These are phyloP conservation scores for Coemansia sp. DNA, from an alignment of 192 early-diverging fungal genomes.

Conservation along the genomic window DNA sequence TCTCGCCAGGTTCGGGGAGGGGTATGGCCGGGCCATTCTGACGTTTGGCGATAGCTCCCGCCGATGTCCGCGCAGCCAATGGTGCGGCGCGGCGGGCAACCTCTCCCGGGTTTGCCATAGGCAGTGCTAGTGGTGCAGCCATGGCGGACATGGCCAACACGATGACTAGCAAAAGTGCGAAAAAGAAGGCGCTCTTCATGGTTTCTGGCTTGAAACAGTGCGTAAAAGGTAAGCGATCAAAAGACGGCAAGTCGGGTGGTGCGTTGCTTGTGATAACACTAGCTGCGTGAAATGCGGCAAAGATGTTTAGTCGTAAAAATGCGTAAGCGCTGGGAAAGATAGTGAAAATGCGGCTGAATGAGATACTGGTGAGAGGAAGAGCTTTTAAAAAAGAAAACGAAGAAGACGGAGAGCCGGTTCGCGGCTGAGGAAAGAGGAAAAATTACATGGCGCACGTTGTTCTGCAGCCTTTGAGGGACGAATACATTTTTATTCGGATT, in stretches of 20 bases:
- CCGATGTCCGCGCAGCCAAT: background rate
- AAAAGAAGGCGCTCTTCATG: conserved; percentile 17
- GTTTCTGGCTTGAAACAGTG: background rate
- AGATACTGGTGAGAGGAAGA: background rate
- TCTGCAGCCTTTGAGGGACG: no score
- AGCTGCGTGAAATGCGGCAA: background rate
- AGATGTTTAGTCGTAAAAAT: background rate
- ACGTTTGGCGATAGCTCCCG: background rate
- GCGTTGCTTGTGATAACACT: background rate
- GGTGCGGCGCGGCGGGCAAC: background rate
- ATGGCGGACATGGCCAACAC: conserved; percentile 6
- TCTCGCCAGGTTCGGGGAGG: conserved; percentile 38
- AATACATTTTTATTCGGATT: no score
- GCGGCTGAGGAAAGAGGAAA: no score
- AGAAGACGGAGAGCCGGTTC: background rate
- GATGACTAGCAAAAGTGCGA: conserved; percentile 8
- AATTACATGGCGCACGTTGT: no score
- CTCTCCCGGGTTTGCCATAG: background rate
- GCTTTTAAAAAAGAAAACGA: background rate
- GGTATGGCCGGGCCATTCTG: conserved; percentile 24
- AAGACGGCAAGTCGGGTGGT: background rate
- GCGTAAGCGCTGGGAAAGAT: background rate
- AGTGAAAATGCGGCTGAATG: background rate
- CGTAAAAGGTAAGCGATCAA: background rate
- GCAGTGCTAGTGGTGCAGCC: background rate